Conservation (phyloP, 495 filamentous ascomycete species). For the Aspergillus bertholletiae region DNA sequence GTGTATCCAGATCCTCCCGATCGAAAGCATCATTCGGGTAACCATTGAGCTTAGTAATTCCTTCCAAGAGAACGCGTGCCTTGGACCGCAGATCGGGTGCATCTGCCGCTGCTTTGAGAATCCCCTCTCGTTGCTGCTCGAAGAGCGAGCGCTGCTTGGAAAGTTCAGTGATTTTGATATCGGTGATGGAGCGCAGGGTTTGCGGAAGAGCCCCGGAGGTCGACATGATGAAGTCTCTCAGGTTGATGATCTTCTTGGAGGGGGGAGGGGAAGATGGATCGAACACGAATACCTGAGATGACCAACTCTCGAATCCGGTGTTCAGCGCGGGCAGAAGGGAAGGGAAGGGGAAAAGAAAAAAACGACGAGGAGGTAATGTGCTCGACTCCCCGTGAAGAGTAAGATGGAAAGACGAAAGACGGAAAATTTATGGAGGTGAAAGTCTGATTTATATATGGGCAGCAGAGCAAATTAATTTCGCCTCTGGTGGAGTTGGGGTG, state of each 20-base stretch:
- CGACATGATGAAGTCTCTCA: slow-evolving; percentile 29
- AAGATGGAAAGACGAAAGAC: neutral
- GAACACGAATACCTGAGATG: too few relatives aligned
- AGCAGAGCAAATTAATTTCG: neutral
- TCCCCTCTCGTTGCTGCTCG: slow-evolving; percentile 34
- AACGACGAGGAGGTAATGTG: neutral
- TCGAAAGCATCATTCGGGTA: slow-evolving; percentile 35
- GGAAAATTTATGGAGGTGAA: neutral
- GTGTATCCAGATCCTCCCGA: slow-evolving; percentile 29
- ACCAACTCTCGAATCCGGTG: too few relatives aligned
- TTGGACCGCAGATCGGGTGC: slow-evolving; percentile 26
- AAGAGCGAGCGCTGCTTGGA: slow-evolving; percentile 56
- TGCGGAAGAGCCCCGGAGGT: slow-evolving; percentile 47
- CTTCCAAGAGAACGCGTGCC: slow-evolving; percentile 33
- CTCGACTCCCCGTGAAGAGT: neutral
- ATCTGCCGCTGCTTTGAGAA: slow-evolving; percentile 24
- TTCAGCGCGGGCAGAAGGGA: too few relatives aligned
- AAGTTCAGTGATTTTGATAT: slow-evolving; percentile 60
- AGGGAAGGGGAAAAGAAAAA: too few relatives aligned
- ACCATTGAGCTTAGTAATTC: slow-evolving; percentile 36
- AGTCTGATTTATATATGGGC: neutral
- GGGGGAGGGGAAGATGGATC: too few relatives aligned
- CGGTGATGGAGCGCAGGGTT: slow-evolving; percentile 62
- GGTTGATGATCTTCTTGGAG: too few relatives aligned
- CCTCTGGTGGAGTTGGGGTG: neutral